Conservation (phyloP, 2,329 filamentous ascomycete species). For the Periconia digitata region DNA sequence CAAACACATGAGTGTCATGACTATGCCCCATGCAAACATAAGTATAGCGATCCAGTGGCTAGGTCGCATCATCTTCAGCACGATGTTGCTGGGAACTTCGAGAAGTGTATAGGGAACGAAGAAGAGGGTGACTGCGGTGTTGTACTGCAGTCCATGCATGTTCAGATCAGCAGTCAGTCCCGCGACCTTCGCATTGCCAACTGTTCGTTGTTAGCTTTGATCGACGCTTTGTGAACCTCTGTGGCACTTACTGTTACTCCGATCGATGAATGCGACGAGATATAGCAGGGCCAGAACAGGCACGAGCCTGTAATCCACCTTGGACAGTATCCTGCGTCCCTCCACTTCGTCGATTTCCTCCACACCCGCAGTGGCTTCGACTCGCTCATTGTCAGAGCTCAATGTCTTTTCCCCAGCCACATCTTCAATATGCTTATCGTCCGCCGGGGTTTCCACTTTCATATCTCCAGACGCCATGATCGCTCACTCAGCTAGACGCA, state of each 20-base stretch:
- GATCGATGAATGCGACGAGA: constrained; percentile 37
- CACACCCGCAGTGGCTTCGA: constrained; percentile 28
- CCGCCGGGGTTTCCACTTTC: constrained; percentile 13
- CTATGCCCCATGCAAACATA: constrained; percentile 46
- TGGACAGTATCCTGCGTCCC: constrained; percentile 32
- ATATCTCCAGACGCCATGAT: constrained; percentile 13
- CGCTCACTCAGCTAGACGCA: not conserved
- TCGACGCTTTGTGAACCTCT: not conserved
- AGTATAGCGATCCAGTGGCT: constrained; percentile 44
- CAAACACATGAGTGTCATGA: constrained; percentile 47
- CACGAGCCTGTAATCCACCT: constrained; percentile 37
- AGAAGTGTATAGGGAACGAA: constrained; percentile 45
- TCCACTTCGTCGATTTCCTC: constrained; percentile 29
- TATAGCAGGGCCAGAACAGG: constrained; percentile 37
- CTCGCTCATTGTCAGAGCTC: constrained; percentile 21
- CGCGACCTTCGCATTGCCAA: constrained; percentile 47
- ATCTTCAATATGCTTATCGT: constrained; percentile 24
- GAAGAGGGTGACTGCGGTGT: constrained; percentile 44
- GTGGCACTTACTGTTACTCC: constrained; percentile 28
- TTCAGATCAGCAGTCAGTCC: constrained; percentile 43
- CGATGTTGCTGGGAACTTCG: constrained; percentile 43
- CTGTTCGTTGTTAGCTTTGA: constrained; percentile 16
- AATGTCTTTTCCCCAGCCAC: constrained; percentile 28
- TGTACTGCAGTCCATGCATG: constrained; percentile 43
- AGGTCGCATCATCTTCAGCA: constrained; percentile 47